A percentile compares a stretch with the other conserved stretches of the same genome.
Evolutionary conservation across 352 stramenopile species (phyloP).

Genomic region (Phytophthora vignae): DNA sequence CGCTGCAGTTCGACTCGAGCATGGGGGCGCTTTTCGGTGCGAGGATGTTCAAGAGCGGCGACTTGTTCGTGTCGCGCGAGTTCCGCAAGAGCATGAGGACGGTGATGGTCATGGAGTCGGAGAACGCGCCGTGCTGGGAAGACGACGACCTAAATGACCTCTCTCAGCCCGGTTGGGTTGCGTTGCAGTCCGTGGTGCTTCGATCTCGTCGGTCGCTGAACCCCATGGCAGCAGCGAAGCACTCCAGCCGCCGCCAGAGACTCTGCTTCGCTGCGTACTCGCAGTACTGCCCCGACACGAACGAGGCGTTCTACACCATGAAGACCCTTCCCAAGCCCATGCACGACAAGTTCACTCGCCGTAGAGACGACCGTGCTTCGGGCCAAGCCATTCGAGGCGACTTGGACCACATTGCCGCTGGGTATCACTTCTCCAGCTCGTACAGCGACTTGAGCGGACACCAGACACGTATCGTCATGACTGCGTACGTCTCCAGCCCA

Average conservation of each 20-base stretch:
- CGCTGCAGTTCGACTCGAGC: constrained; percentile 56
- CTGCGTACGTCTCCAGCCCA: constrained; percentile 54
- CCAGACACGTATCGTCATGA: constrained; percentile 67
- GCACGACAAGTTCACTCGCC: constrained; percentile 43
- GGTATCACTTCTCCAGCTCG: constrained; percentile 63
- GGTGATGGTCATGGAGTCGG: constrained; percentile 28
- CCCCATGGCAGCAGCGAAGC: constrained; percentile 40
- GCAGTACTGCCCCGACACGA: constrained; percentile 41
- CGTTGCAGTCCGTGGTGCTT: constrained; percentile 61
- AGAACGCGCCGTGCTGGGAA: constrained; percentile 25
- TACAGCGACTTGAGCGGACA: constrained; percentile 60
- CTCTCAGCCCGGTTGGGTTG: constrained; percentile 44
- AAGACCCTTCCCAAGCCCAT: constrained; percentile 63
- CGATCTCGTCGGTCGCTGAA: constrained; percentile 47
- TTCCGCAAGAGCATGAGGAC: constrained; percentile 40
- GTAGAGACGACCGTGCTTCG: constrained; percentile 9
- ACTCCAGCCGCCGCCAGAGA: constrained; percentile 49
- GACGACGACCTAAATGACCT: constrained; percentile 43
- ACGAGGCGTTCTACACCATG: constrained; percentile 74
- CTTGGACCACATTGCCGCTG: constrained; percentile 69
- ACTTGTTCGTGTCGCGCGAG: constrained; percentile 53
- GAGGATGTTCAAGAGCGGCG: constrained; percentile 61
- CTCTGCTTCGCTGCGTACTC: constrained; percentile 73
- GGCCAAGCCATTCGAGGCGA: constrained; percentile 41
- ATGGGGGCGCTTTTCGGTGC: constrained; percentile 66